These are phyloP conservation scores for Solanum corneliomulleri DNA, from an alignment of 257 asterid genomes.

Conservation along the genomic window DNA sequence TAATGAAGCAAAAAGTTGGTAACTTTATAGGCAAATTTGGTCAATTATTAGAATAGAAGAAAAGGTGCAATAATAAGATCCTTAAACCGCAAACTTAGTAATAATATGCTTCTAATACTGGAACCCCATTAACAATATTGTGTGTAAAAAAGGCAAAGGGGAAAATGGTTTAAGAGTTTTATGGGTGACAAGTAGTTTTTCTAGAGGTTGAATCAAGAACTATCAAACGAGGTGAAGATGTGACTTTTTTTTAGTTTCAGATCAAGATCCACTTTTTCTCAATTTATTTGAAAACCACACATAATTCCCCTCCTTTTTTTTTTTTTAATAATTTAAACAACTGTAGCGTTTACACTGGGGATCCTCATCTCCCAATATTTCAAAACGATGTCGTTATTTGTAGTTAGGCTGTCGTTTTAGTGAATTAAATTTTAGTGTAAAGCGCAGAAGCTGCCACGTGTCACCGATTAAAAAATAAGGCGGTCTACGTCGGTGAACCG, in stretches of 20 bases:
- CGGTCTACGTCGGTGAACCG: background rate
- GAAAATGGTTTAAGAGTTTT: background rate
- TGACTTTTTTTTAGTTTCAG: background rate
- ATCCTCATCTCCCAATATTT: background rate
- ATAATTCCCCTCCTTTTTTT: background rate
- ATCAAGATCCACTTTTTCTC: constrained; percentile 2
- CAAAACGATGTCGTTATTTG: background rate
- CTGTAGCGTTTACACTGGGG: background rate
- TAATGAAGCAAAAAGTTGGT: background rate
- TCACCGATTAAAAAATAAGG: background rate
- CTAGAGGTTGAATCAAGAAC: background rate
- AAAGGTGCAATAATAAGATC: background rate
- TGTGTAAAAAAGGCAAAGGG: background rate
- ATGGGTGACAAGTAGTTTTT: background rate
- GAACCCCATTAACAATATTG: background rate
- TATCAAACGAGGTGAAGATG: background rate
- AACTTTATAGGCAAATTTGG: background rate
- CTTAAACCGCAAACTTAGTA: background rate
- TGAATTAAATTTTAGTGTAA: background rate
- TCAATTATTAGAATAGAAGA: background rate
- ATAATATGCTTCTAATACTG: background rate
- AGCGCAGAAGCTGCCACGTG: background rate
- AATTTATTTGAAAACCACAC: background rate
- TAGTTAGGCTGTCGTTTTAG: background rate
- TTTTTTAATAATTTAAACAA: background rate